A percentile compares a stretch with the other conserved stretches of the same genome.
Evolutionary conservation across 139 green algal species (phyloP).

Genomic region (Chlorella sp.): DNA sequence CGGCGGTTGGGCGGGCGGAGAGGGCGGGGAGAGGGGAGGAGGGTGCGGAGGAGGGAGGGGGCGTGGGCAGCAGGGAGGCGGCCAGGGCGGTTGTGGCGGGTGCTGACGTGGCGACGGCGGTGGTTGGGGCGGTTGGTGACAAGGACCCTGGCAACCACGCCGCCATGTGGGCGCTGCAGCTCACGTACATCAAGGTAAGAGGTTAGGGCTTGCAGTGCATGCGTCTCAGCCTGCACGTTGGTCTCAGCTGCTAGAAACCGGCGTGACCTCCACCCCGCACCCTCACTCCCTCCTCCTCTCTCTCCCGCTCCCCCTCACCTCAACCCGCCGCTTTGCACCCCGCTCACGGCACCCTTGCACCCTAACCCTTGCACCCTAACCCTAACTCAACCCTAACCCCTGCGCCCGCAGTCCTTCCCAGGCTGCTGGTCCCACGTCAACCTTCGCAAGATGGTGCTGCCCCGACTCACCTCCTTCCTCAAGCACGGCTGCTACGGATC

Average conservation of each 20-base stretch:
- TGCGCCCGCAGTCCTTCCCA: conserved; percentile 17
- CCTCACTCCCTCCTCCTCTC: not conserved
- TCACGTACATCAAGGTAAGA: conserved; percentile 46
- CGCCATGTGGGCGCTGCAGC: conserved; percentile 69
- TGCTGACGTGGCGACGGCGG: not conserved
- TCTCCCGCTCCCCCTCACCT: not conserved
- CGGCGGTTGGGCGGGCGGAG: too few relatives aligned
- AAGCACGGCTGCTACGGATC: conserved; percentile 63
- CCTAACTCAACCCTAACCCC: not conserved
- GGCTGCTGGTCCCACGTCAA: conserved; percentile 38
- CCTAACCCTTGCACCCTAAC: not conserved
- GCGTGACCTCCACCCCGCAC: not conserved
- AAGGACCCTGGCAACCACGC: conserved; percentile 55
- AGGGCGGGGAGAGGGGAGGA: not conserved
- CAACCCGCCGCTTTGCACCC: not conserved
- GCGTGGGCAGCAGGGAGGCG: not conserved
- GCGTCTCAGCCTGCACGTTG: too few relatives aligned
- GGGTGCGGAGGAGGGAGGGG: not conserved
- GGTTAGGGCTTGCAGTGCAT: too few relatives aligned
- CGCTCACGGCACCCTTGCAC: not conserved
- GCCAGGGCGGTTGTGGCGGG: not conserved
- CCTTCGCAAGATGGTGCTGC: conserved; percentile 57
- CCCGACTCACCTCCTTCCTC: conserved; percentile 57
- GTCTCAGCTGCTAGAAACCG: not conserved
- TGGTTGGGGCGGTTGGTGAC: conserved; percentile 44